Percentiles rank a stretch among this genome's conserved stretches.
phyloP scores from a whole-genome alignment of 2,329 filamentous ascomycete species.

The Aspergillus calidoustus region DNA sequence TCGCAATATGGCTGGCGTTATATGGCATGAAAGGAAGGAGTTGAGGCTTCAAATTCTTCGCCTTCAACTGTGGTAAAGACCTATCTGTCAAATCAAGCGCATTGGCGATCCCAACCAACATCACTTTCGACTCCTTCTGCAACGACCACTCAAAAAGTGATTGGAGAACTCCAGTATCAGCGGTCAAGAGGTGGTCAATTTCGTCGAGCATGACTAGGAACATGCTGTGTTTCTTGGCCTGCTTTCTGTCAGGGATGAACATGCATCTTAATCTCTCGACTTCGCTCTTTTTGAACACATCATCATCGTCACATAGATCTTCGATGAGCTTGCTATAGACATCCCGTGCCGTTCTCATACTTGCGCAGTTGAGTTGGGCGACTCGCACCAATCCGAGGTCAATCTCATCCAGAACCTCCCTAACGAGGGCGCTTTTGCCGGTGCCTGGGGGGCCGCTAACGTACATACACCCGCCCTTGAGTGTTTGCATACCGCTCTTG shows the following conservation, averaged over 20 bases:
- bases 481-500: constrained; percentile 62
- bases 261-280: constrained; percentile 70
- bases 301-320: constrained; percentile 66
- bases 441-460: constrained; percentile 95
- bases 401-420: constrained; percentile 71
- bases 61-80: constrained; percentile 89
- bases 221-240: constrained; percentile 47
- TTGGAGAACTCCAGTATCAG: constrained; percentile 88
- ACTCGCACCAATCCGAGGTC: constrained; percentile 62
- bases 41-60: constrained; percentile 86
- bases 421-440: constrained; percentile 93
- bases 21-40: constrained; percentile 93
- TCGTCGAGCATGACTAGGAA: constrained; percentile 92
- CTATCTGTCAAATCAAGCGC: constrained; percentile 94
- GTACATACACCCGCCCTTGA: constrained; percentile 81
- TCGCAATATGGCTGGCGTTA: constrained; percentile 82
- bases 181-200: constrained; percentile 88
- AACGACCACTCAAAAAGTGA: constrained; percentile 97
- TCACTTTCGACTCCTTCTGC: constrained; percentile 74
- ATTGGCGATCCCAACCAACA: constrained; percentile 93
- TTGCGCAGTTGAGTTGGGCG: constrained; percentile 95
- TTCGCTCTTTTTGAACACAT: constrained; percentile 68
- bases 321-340: constrained; percentile 80
- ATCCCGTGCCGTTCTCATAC: constrained; percentile 84
- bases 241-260: constrained; percentile 67